A percentile compares a stretch with the other conserved stretches of the same genome.
Evolutionary conservation across 345 rosid genomes (phyloP).

Genomic region (Eucalyptus erythrocorys): DNA sequence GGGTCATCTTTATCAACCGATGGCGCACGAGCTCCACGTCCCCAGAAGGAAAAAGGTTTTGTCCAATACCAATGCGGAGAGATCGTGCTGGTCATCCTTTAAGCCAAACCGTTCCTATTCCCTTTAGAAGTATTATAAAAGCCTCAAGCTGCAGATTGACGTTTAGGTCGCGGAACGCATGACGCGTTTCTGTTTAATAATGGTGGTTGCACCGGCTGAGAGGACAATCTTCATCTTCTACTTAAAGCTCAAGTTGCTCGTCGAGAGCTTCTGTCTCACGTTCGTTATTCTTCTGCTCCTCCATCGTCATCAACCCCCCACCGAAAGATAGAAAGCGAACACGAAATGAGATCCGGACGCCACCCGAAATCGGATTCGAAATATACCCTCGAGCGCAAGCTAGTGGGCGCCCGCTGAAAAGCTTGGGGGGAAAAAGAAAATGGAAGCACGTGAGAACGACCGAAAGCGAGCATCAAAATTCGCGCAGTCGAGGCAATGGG

Average conservation of each 20-base stretch:
- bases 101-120: no score
- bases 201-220: neutral
- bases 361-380: neutral
- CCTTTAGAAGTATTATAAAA: neutral
- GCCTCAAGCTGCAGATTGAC: neutral
- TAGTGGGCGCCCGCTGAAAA: neutral
- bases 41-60: neutral
- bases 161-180: neutral
- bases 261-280: neutral
- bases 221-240: neutral
- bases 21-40: neutral
- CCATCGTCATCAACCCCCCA: neutral
- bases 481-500: neutral
- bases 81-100: neutral
- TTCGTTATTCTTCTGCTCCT: neutral
- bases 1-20: neutral
- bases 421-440: neutral
- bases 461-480: neutral
- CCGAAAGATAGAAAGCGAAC: neutral
- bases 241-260: neutral
- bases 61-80: neutral
- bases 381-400: neutral
- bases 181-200: no score
- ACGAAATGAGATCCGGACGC: neutral
- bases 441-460: neutral